Evolutionary conservation across 1,284 basidiomycete species (phyloP), one percentile per base, ranked within the genome.

Genomic region (Ceraceosorus bombacis): DNA sequence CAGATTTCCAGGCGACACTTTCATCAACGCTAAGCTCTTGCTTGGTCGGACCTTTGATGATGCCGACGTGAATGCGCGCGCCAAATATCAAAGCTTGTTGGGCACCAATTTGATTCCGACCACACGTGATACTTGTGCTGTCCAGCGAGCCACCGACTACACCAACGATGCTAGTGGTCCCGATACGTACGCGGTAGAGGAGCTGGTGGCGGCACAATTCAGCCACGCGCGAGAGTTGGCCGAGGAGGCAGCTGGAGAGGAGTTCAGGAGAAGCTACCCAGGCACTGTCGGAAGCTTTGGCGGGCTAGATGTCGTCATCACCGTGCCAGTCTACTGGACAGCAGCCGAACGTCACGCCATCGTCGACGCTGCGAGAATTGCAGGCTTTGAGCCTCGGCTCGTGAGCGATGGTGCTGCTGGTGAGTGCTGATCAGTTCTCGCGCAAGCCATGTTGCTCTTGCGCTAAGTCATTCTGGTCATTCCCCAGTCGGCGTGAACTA

Each of bases 131-230:
- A 73, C 67, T 5, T 64, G 68, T 58, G 59, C 70, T 9, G 41
- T 70, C 36, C 60, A 66, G 49, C 57, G 70, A 2, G 65, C 68
- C 2, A 61, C 59, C 10, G 59, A 61, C 49, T 61, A 61, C 49
- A 61, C 59, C 5, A 51, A 27, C 49, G 49, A 59, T 37, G 53
- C 51, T 7, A 49, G 49, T 37, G 59, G 59, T 36, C 39, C 59
- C 17, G 59, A 61, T 53, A 51, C 43, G 10, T 67, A 58, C 55
- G 61, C 83, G 17, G 85, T 88, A 15, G 92, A 97, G 73, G 94
- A 96, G 78, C 85, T 97, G 51, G 83, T 96, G 48, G 95, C 87
- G 5, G 94, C 96, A 87, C 89, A 98, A 79, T 83, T 98, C 62
- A 83, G 87, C 6, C 95, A 97, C 79, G 85, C 92, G 72, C 89